Evolutionary conservation across 108 stramenopile genomes (phyloP).

Genomic region (Aurantiochytrium sp.): DNA sequence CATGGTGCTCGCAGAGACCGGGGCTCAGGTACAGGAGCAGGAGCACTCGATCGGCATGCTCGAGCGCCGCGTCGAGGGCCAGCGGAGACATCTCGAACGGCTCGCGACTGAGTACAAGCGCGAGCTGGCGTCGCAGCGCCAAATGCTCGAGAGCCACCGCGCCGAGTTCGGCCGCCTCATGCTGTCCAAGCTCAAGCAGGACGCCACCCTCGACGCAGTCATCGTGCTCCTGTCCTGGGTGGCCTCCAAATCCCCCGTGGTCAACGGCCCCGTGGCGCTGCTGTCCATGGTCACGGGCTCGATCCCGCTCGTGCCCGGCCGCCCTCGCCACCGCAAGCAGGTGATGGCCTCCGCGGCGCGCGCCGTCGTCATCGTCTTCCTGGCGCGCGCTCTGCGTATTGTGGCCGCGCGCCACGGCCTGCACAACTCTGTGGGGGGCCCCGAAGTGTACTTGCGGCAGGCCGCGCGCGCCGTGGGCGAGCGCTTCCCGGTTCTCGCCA

Average conservation of each 20-base stretch:
- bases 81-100: neutral
- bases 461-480: neutral
- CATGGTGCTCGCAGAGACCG: neutral
- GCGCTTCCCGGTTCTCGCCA: neutral
- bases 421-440: neutral
- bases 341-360: neutral
- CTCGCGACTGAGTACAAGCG: neutral
- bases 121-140: neutral
- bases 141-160: neutral
- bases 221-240: neutral
- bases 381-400: neutral
- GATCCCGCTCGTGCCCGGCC: neutral
- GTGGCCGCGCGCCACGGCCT: neutral
- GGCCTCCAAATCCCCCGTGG: neutral
- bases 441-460: constrained; percentile 2
- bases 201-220: neutral
- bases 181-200: constrained; percentile 13
- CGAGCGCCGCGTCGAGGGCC: neutral
- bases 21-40: neutral
- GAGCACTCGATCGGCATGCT: neutral
- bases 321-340: neutral
- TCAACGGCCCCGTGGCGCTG: neutral
- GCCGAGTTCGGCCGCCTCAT: neutral
- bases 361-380: neutral
- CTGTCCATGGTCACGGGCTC: neutral